A percentile compares a stretch with the other conserved stretches of the same genome.
phyloP scores from a whole-genome alignment of 441 rosid species.

The Pelargonium citronellum region DNA sequence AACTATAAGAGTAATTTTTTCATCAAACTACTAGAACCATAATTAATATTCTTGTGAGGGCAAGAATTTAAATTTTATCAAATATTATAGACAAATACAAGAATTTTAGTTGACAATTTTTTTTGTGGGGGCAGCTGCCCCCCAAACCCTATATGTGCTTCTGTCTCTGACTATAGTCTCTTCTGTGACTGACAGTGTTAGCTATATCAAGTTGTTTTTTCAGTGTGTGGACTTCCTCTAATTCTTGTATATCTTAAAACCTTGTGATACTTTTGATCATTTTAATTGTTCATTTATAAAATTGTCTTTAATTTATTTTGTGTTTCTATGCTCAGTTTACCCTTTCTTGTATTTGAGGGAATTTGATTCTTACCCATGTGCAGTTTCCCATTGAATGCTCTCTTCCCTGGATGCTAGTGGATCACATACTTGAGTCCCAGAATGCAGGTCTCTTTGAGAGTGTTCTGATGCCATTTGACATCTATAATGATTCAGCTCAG shows the following conservation, averaged over 20 bases:
- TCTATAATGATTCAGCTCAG: slow-evolving; percentile 99
- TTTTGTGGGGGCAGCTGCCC: no score
- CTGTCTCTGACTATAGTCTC: neutral
- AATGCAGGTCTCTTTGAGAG: slow-evolving; percentile 91
- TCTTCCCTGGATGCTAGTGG: slow-evolving; percentile 99
- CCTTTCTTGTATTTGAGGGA: slow-evolving; percentile 12
- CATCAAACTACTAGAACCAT: no score
- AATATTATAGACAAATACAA: no score
- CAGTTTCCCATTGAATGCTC: slow-evolving; percentile 99
- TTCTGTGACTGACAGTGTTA: neutral
- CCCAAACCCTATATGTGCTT: no score
- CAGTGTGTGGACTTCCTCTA: neutral
- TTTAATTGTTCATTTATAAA: neutral
- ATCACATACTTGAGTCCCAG: slow-evolving; percentile 76
- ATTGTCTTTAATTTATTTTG: neutral
- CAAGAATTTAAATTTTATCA: no score
- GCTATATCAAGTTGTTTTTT: neutral
- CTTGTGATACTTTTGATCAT: slow-evolving; percentile 9
- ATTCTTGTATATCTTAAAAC: neutral
- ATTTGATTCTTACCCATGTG: slow-evolving; percentile 19
- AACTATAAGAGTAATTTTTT: no score
- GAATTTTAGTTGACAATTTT: no score
- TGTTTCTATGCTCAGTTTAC: neutral
- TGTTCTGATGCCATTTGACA: slow-evolving; percentile 85
- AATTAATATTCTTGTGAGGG: no score